Evolutionary conservation across 108 stramenopile species (phyloP), one percentile per base, ranked within the genome.

Genomic region (Cylindrotheca fusiformis): DNA sequence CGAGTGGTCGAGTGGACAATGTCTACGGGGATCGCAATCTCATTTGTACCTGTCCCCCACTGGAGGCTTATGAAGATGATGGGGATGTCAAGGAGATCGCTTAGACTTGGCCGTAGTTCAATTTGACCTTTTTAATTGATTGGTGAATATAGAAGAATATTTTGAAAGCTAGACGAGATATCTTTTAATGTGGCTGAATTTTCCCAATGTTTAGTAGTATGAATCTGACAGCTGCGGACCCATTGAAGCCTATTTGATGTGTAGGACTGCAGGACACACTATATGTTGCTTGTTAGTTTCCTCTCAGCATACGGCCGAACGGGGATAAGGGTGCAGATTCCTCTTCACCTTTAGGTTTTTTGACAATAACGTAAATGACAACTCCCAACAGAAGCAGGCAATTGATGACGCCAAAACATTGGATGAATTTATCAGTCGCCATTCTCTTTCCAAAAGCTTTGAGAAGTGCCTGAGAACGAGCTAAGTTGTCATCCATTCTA

Each of bases 21-120:
- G 97, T 97, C 1, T 88, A 96, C 61, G 97, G 97, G 19, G 99
- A 99, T 76, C 88, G 99, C 10, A 97, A 99, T 76, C 80, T 99
- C 5, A 85, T 96, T 2, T 98, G 97, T 65, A 95, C 95, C 24
- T 98, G 97, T 64, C 95, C 97, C n/a, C 96, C 96, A 19, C 49
- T 94, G 32, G 85, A 85, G 26, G 91, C 77, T 1, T 97, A 95
- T 72, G 78, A 82, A 63, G 84, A 86, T n/a, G 88, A 90, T 28
- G 85, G 88, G 8, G n/a, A n/a, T n/a, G n/a, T n/a, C n/a, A n/a
- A n/a, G n/a, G n/a, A n/a, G n/a, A n/a, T n/a, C n/a, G n/a, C n/a
- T n/a, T n/a, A n/a, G n/a, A n/a, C n/a, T n/a, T n/a, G n/a, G n/a
- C n/a, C n/a, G n/a, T n/a, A n/a, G n/a, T n/a, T n/a, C n/a, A n/a